Percentiles rank a stretch among this genome's conserved stretches.
phyloP scores from a whole-genome alignment of 2,329 filamentous ascomycete genomes.

The Albifimbria verrucaria region DNA sequence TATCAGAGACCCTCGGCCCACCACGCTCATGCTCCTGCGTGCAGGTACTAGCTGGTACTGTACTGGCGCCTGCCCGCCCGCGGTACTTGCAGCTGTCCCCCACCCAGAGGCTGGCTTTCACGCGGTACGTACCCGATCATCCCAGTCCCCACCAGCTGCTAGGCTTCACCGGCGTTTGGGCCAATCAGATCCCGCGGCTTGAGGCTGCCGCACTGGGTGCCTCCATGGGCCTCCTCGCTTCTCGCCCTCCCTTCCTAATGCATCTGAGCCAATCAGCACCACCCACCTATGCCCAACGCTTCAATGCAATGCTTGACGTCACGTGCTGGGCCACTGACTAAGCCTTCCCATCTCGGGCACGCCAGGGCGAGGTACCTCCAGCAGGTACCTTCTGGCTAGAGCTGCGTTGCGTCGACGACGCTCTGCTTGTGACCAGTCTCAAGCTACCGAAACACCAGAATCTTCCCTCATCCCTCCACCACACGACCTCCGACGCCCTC shows the following conservation, averaged over 20 bases:
- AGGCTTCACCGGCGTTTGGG: too few species aligned
- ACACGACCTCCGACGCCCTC: not conserved
- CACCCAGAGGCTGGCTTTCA: too few species aligned
- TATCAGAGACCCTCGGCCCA: constrained; percentile 13
- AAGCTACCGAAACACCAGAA: not conserved
- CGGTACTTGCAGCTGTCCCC: too few species aligned
- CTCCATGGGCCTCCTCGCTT: not conserved
- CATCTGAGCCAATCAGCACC: not conserved
- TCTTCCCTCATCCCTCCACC: not conserved
- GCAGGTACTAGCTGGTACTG: not conserved
- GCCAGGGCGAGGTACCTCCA: not conserved
- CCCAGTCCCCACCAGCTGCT: too few species aligned
- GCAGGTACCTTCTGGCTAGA: not conserved
- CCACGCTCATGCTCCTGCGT: not conserved
- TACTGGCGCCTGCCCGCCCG: not conserved
- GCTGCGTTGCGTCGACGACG: not conserved
- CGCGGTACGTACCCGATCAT: too few species aligned
- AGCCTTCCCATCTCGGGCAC: not conserved
- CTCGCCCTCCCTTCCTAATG: not conserved
- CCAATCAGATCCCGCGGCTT: not conserved
- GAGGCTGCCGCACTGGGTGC: not conserved
- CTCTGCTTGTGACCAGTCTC: not conserved
- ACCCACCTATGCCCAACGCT: too few species aligned
- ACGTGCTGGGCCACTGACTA: not conserved
- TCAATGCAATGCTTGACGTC: not conserved